Evolutionary conservation across 441 rosid species (phyloP).

Genomic region (Erysimum pusillum): DNA sequence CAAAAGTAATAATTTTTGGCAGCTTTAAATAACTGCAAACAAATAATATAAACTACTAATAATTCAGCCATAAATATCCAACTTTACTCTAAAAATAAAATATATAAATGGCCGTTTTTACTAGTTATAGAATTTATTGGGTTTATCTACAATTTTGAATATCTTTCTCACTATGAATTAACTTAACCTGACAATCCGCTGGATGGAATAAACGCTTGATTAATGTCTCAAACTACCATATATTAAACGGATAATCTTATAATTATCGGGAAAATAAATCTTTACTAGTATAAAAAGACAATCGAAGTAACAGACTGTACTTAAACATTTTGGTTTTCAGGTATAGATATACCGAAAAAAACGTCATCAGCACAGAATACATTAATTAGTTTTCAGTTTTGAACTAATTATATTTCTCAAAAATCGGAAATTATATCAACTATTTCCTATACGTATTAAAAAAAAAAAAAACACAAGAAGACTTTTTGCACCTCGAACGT

Average conservation of each 20-base stretch:
- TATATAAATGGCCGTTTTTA: not conserved
- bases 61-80: not conserved
- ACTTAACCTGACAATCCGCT: not conserved
- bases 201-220: not conserved
- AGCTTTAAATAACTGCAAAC: not conserved
- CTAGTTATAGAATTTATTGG: not conserved
- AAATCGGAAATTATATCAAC: not conserved
- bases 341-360: not conserved
- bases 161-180: not conserved
- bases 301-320: not conserved
- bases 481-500: slow-evolving; percentile 22
- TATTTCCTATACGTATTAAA: not conserved
- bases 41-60: not conserved
- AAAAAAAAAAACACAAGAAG: slow-evolving; percentile 10
- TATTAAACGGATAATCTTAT: not conserved
- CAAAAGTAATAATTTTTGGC: not conserved
- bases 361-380: not conserved
- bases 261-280: not conserved
- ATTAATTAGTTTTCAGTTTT: not conserved
- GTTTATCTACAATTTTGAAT: not conserved
- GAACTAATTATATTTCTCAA: not conserved
- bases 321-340: not conserved
- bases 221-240: not conserved
- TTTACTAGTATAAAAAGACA: not conserved
- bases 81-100: not conserved